Evolutionary conservation across 148 eudicot genomes (phyloP).

Genomic region (Spergularia bocconei): DNA sequence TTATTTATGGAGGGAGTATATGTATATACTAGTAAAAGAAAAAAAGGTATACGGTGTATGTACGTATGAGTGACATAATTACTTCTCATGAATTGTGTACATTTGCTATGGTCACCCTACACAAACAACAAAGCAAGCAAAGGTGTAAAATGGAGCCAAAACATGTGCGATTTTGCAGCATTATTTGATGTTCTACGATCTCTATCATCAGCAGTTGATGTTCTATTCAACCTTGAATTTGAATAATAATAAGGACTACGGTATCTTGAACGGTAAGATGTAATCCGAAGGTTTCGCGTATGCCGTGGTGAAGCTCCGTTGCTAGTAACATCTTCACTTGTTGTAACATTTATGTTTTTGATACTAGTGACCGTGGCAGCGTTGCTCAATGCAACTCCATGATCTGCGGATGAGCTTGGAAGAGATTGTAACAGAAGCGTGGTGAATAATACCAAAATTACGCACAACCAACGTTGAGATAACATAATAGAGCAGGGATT

Average conservation of each 20-base stretch:
- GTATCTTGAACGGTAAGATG: neutral
- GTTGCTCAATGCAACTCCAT: neutral
- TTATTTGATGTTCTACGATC: conserved; percentile 10
- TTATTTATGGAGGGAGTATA: too few species aligned
- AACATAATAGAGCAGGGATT: neutral
- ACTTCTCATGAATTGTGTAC: too few species aligned
- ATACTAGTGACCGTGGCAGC: neutral
- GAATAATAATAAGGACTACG: neutral
- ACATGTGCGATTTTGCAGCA: neutral
- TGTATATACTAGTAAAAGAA: too few species aligned
- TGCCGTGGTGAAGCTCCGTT: neutral
- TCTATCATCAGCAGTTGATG: neutral
- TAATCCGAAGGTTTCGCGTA: neutral
- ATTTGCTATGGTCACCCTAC: neutral
- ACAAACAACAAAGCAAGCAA: conserved; percentile 9
- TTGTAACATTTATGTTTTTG: neutral
- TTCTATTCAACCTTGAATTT: neutral
- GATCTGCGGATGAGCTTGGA: neutral
- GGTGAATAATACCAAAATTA: neutral
- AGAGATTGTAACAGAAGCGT: neutral
- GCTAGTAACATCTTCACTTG: neutral
- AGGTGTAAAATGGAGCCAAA: neutral
- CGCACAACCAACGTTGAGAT: neutral
- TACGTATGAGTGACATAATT: too few species aligned
- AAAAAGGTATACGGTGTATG: too few species aligned